These are phyloP conservation scores for Pezizomycotina sp. DNA, from an alignment of 2,329 filamentous ascomycete species.

Conservation along the genomic window DNA sequence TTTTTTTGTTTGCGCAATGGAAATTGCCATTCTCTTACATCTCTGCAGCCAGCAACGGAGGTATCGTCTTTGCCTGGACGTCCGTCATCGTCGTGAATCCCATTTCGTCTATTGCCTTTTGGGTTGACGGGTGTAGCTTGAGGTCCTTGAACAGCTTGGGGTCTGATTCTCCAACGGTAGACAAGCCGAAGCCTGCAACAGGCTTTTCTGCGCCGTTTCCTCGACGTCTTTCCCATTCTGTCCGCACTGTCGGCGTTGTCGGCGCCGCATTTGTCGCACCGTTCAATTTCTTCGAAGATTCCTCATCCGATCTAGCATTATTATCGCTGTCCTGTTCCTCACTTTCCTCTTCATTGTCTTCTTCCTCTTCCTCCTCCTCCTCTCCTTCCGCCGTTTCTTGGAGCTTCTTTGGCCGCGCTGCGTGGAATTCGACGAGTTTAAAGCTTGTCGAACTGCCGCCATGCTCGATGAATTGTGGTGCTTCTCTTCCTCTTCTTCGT, in stretches of 20 bases:
- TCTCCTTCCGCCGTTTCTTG: slow-evolving; percentile 5
- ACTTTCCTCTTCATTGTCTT: slow-evolving; percentile 27
- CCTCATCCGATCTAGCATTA: background rate
- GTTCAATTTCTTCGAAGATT: slow-evolving; percentile 1
- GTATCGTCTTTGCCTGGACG: slow-evolving; percentile 76
- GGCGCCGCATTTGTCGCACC: slow-evolving; percentile 27
- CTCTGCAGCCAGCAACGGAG: slow-evolving; percentile 62
- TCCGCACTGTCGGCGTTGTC: slow-evolving; percentile 29
- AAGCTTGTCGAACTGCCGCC: slow-evolving; percentile 9
- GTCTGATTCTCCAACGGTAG: slow-evolving; percentile 40
- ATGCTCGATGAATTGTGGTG: slow-evolving; percentile 4
- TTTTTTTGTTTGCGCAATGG: no score
- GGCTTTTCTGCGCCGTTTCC: slow-evolving; percentile 4
- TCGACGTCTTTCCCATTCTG: background rate
- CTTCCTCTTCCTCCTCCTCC: slow-evolving; percentile 28
- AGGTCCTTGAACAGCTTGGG: slow-evolving; percentile 63
- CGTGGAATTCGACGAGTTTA: background rate
- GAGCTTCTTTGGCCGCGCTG: slow-evolving; percentile 2
- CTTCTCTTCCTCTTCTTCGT: background rate
- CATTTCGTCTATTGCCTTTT: slow-evolving; percentile 80
- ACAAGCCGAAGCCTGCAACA: slow-evolving; percentile 35
- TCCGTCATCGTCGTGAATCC: slow-evolving; percentile 90
- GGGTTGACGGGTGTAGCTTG: slow-evolving; percentile 72
- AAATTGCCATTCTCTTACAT: no score
- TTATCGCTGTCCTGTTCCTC: slow-evolving; percentile 26